Evolutionary conservation across 2,329 filamentous ascomycete genomes (phyloP).

Genomic region (Chaetomiaceae sp.): DNA sequence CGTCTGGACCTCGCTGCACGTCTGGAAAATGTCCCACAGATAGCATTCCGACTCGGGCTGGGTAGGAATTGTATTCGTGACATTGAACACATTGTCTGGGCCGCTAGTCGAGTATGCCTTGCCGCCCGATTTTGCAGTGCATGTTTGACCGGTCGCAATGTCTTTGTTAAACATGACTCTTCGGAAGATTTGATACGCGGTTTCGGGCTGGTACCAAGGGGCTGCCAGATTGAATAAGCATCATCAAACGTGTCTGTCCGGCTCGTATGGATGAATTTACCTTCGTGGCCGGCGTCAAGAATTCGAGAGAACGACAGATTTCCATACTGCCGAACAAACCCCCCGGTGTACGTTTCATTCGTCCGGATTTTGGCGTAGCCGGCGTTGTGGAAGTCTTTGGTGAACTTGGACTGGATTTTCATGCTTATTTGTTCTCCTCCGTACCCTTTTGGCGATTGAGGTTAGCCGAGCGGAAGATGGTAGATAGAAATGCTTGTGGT

Average conservation of each 20-base stretch:
- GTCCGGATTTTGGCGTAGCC: slow-evolving; percentile 62
- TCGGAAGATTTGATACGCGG: slow-evolving; percentile 44
- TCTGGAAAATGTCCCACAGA: slow-evolving; percentile 20
- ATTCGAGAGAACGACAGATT: slow-evolving; percentile 57
- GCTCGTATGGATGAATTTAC: background rate
- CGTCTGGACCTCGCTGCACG: slow-evolving; percentile 11
- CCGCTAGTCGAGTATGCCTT: slow-evolving; percentile 1
- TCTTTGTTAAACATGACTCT: slow-evolving; percentile 46
- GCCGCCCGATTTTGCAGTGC: slow-evolving; percentile 1
- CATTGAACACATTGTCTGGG: background rate
- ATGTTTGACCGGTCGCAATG: slow-evolving; percentile 42
- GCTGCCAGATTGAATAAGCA: slow-evolving; percentile 25
- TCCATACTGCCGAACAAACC: slow-evolving; percentile 61
- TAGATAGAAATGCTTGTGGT: too few relatives aligned
- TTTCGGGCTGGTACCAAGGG: slow-evolving; percentile 45
- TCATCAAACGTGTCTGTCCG: background rate
- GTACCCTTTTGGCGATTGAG: slow-evolving; percentile 35
- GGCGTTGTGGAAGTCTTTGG: slow-evolving; percentile 54
- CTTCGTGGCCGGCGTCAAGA: slow-evolving; percentile 51
- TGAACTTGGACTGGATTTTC: slow-evolving; percentile 55
- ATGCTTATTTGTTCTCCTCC: slow-evolving; percentile 46
- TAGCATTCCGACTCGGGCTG: slow-evolving; percentile 14
- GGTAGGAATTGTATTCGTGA: background rate
- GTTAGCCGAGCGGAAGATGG: background rate
- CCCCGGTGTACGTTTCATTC: slow-evolving; percentile 55